Base-by-base conservation (phyloP, 768 basidiomycete species). In the Suillus luteus region DNA sequence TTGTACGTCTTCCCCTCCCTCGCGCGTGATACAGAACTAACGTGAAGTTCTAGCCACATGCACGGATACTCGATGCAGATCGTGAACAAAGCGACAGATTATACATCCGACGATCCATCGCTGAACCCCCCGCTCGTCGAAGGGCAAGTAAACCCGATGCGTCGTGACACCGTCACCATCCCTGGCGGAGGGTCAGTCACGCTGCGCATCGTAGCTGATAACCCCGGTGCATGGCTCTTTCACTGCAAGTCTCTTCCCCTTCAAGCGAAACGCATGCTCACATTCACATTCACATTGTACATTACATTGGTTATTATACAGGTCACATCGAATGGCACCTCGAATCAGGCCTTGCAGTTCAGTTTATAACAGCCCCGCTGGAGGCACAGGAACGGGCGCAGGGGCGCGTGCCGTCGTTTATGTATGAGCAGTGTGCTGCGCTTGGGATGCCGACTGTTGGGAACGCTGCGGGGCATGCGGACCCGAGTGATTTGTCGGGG, bases 11-110 rank as follows among this genome's bases (percentile, higher is more conserved):
- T n/a, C 44, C 27, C 40, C 62, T 55, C 11, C 55, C 10, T 62
- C 59, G 40, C 15, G 3, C 17, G 5, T 40, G 55, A 37, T 27
- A 40, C 62, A 55, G 40, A 54, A 41, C 68, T 64, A 27, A 4
- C 27, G 35, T 2, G 1, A 27, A n/a, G 19, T 48, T 49, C 65
- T 59, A 95, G 94, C 86, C 95, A 97, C 74, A 75, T 96, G 61
- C 95, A 96, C 75, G 95, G 95, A 0, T 93, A 96, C 80, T 88
- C 89, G 69, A 84, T 88, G 78, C 89, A 91, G 79, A 83, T 99
- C 65, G 87, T 96, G 24, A 82, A 86, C 62, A 88, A 90, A 61
- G 83, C 86, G 2, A 68, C 80, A 61, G 84, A 96, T 72, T 93
- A 87, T 68, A 85, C 85, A 0, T 89, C 90, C 1, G 77, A 83